These are phyloP conservation scores for Rutstroemia sp. DNA, from an alignment of 2,329 filamentous ascomycete genomes.

Conservation along the genomic window DNA sequence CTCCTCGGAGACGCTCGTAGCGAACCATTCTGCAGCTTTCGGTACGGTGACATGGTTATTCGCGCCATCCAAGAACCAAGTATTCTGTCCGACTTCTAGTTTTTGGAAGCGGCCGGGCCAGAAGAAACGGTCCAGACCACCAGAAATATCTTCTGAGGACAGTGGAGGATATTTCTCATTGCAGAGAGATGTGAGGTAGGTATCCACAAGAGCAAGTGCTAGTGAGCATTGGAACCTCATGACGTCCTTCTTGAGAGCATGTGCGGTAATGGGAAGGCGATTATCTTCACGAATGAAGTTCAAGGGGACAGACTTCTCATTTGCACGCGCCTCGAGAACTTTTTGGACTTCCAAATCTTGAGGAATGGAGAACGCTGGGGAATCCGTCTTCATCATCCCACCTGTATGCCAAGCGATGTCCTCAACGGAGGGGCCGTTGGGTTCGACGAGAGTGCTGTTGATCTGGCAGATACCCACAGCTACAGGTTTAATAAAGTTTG, in stretches of 20 bases:
- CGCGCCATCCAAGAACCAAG: conserved; percentile 22
- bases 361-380: conserved; percentile 49
- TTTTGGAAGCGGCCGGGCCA: conserved; percentile 73
- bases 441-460: conserved; percentile 57
- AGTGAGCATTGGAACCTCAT: conserved; percentile 49
- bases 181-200: conserved; percentile 35
- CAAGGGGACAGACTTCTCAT: conserved; percentile 38
- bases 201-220: conserved; percentile 40
- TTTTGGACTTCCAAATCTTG: conserved; percentile 39
- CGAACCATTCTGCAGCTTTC: conserved; percentile 77
- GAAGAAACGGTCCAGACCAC: conserved; percentile 63
- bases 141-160: conserved; percentile 48
- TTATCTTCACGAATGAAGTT: conserved; percentile 16
- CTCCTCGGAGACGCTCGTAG: conserved; percentile 27
- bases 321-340: conserved; percentile 44
- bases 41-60: conserved; percentile 66
- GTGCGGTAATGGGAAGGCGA: conserved; percentile 8
- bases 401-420: conserved; percentile 68
- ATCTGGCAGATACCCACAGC: conserved; percentile 54
- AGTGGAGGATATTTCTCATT: conserved; percentile 31
- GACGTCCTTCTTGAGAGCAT: conserved; percentile 40
- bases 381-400: conserved; percentile 57
- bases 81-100: conserved; percentile 37
- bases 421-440: conserved; percentile 51
- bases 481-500: conserved; percentile 50